Percentiles rank a stretch among this genome's conserved stretches.
Conservation (phyloP, 2,329 filamentous ascomycete species). For the Colletotrichum paranaense region DNA sequence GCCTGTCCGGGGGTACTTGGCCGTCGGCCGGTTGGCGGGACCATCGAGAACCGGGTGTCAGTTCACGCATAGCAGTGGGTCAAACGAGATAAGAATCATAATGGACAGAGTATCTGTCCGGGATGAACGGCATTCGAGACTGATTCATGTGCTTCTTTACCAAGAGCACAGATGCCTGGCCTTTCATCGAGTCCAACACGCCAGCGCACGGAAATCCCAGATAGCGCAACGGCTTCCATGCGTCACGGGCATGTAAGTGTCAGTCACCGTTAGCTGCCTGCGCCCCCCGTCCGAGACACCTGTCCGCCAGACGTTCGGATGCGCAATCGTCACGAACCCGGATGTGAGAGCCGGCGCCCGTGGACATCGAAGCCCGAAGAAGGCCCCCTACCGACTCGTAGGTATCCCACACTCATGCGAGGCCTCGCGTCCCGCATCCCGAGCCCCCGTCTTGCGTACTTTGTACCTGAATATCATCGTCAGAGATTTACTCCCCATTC, state of each 20-base stretch:
- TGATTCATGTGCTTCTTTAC: background rate
- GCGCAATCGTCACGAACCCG: conserved; percentile 2
- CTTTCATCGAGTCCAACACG: background rate
- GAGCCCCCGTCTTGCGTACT: background rate
- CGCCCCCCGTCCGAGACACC: conserved; percentile 11
- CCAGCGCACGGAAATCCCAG: background rate
- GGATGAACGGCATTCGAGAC: background rate
- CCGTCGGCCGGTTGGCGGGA: background rate
- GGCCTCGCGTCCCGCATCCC: background rate
- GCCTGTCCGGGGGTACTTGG: background rate
- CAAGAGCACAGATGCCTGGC: background rate
- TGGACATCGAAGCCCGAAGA: background rate
- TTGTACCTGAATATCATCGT: background rate
- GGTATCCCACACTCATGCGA: background rate
- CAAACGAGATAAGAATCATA: too few relatives aligned
- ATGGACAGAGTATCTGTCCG: background rate
- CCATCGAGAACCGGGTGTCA: background rate
- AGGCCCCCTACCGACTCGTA: background rate
- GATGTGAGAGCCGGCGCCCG: background rate
- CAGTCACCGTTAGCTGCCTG: background rate
- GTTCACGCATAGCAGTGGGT: background rate
- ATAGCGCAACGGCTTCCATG: background rate
- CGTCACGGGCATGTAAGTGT: background rate
- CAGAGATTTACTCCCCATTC: background rate
- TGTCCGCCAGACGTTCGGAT: background rate